Conservation (phyloP, 2,329 filamentous ascomycete genomes). For the Coniochaeta sp. region DNA sequence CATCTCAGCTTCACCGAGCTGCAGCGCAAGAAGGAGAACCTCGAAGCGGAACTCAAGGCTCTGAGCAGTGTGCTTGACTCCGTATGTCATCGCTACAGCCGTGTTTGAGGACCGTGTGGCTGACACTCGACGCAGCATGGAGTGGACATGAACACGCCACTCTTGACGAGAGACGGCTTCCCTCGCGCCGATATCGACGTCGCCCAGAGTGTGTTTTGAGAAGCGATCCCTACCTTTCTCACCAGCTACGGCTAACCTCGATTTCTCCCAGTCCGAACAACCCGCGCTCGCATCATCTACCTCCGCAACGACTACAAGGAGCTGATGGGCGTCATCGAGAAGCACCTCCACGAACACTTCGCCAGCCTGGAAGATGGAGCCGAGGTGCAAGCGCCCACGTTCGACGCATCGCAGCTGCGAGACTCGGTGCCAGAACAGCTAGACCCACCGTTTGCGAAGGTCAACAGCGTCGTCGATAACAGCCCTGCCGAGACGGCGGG, state of each 20-base stretch:
- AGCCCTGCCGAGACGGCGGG: constrained; percentile 83
- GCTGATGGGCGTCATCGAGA: constrained; percentile 77
- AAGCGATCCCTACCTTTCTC: too few relatives aligned
- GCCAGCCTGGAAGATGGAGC: constrained; percentile 57
- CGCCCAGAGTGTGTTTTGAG: constrained; percentile 79
- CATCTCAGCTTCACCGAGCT: constrained; percentile 71
- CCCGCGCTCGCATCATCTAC: constrained; percentile 79
- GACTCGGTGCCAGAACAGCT: constrained; percentile 26
- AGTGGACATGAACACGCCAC: constrained; percentile 83
- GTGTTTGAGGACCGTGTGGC: not conserved
- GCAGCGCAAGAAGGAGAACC: constrained; percentile 72
- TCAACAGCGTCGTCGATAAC: constrained; percentile 71
- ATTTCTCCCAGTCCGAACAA: constrained; percentile 70
- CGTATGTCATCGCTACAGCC: constrained; percentile 42
- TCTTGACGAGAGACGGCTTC: constrained; percentile 85
- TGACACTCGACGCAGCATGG: constrained; percentile 56
- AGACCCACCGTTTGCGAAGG: constrained; percentile 68
- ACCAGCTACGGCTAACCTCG: too few relatives aligned
- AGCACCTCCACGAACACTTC: constrained; percentile 80
- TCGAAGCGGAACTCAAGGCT: constrained; percentile 82
- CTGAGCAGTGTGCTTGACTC: constrained; percentile 83
- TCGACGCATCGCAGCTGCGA: constrained; percentile 18
- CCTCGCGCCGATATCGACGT: constrained; percentile 92
- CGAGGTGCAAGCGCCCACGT: constrained; percentile 22
- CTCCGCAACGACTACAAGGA: constrained; percentile 91